A percentile compares a stretch with the other conserved stretches of the same genome.
These are phyloP conservation scores for Lecanosticta acicola DNA, from an alignment of 2,329 filamentous ascomycete genomes.

Conservation along the genomic window DNA sequence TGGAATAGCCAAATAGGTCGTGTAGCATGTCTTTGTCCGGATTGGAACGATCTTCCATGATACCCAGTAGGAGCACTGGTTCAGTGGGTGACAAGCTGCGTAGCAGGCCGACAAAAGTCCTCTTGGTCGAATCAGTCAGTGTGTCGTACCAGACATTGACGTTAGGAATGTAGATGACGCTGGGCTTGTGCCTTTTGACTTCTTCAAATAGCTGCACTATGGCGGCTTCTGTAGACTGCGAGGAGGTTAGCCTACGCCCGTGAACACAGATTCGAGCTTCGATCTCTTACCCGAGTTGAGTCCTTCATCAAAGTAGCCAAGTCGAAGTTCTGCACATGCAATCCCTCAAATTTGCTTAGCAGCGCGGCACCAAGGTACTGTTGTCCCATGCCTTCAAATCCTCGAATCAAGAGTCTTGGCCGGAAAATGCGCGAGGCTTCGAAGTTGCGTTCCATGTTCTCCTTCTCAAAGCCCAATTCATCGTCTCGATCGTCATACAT, in stretches of 20 bases:
- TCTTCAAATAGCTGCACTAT: slow-evolving; percentile 88
- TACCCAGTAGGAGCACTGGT: slow-evolving; percentile 80
- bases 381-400: slow-evolving; percentile 87
- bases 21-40: slow-evolving; percentile 59
- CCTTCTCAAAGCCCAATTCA: slow-evolving; percentile 77
- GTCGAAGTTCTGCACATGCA: slow-evolving; percentile 93
- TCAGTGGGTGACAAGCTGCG: slow-evolving; percentile 83
- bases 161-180: slow-evolving; percentile 89
- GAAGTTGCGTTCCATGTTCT: slow-evolving; percentile 66
- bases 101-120: slow-evolving; percentile 77
- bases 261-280: background rate
- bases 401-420: slow-evolving; percentile 76
- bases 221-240: slow-evolving; percentile 68
- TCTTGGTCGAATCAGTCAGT: slow-evolving; percentile 58
- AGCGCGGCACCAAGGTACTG: slow-evolving; percentile 79
- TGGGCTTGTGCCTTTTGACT: slow-evolving; percentile 88
- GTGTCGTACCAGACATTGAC: slow-evolving; percentile 82
- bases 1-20: slow-evolving; percentile 81
- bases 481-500: slow-evolving; percentile 83
- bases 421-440: slow-evolving; percentile 83
- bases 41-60: slow-evolving; percentile 58
- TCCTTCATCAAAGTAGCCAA: slow-evolving; percentile 82
- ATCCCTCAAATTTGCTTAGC: slow-evolving; percentile 83
- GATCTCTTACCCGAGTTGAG: slow-evolving; percentile 57
- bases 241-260: slow-evolving; percentile 9